Conservation (phyloP, 257 asterid species). For the Vinca minor region DNA sequence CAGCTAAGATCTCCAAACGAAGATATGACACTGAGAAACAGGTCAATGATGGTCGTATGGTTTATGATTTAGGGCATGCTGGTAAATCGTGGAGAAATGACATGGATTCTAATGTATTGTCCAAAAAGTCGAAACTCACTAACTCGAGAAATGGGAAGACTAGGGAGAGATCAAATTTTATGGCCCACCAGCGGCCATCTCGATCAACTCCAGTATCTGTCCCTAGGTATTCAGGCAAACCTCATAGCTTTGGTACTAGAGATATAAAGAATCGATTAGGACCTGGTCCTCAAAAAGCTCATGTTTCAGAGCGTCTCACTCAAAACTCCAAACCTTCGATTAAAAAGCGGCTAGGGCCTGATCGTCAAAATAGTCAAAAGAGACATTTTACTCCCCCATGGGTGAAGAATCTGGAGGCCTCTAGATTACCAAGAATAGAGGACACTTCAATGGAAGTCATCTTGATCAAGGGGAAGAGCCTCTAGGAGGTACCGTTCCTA, state of each 20-base stretch:
- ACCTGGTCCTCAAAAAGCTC: constrained; percentile 39
- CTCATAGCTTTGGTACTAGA: constrained; percentile 28
- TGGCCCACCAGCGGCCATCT: constrained; percentile 17
- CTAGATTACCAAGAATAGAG: constrained; percentile 14
- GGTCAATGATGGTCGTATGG: constrained; percentile 20
- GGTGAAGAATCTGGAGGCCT: constrained; percentile 33
- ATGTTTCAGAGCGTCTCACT: constrained; percentile 37
- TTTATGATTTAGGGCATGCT: constrained; percentile 23
- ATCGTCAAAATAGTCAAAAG: constrained; percentile 32
- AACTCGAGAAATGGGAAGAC: constrained; percentile 22
- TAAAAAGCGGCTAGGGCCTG: constrained; percentile 48
- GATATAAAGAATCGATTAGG: constrained; percentile 62
- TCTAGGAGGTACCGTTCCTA: constrained; percentile 23
- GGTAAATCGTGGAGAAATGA: constrained; percentile 24
- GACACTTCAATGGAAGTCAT: constrained; percentile 25
- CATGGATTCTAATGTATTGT: constrained; percentile 10
- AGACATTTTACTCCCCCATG: constrained; percentile 41
- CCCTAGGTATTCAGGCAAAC: constrained; percentile 20
- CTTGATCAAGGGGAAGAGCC: constrained; percentile 29
- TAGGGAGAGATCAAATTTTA: constrained; percentile 18
- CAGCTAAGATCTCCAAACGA: constrained; percentile 22
- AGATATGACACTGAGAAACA: constrained; percentile 21
- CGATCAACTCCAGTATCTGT: constrained; percentile 19
- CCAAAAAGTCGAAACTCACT: constrained; percentile 27
- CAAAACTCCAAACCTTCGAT: constrained; percentile 36